Evolutionary conservation across 306 rosid genomes (phyloP).

Genomic region (Biancaea sappan): DNA sequence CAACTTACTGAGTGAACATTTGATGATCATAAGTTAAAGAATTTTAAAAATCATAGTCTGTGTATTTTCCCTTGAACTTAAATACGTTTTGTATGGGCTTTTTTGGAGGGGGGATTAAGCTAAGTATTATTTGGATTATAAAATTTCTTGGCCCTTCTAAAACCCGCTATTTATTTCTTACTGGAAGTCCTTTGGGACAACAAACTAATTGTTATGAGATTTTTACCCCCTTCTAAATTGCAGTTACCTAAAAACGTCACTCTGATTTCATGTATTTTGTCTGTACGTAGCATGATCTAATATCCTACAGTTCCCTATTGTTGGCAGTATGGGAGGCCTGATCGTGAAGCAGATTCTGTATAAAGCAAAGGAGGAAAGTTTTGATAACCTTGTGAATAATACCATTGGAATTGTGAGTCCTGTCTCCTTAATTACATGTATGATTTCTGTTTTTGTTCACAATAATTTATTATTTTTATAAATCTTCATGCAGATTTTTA

Average conservation of each 20-base stretch:
- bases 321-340: constrained; percentile 94
- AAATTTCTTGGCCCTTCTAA: background rate
- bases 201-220: background rate
- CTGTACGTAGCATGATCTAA: background rate
- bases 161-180: background rate
- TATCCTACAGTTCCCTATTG: constrained; percentile 5
- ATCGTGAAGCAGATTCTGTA: constrained; percentile 92
- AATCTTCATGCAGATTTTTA: background rate
- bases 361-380: constrained; percentile 73
- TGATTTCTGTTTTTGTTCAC: constrained; percentile 1
- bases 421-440: constrained; percentile 26
- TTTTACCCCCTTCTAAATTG: background rate
- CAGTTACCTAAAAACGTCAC: constrained; percentile 11
- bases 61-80: background rate
- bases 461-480: background rate
- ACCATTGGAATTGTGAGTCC: constrained; percentile 84
- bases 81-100: background rate
- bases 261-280: constrained; percentile 1
- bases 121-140: background rate
- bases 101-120: background rate
- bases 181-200: constrained; percentile 6
- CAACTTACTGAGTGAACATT: background rate
- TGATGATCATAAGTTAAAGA: background rate
- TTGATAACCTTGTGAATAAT: constrained; percentile 73
- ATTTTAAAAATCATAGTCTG: background rate